These are phyloP conservation scores for Plasmodium relictum DNA, from an alignment of 169 alveolate genomes.

Conservation along the genomic window DNA sequence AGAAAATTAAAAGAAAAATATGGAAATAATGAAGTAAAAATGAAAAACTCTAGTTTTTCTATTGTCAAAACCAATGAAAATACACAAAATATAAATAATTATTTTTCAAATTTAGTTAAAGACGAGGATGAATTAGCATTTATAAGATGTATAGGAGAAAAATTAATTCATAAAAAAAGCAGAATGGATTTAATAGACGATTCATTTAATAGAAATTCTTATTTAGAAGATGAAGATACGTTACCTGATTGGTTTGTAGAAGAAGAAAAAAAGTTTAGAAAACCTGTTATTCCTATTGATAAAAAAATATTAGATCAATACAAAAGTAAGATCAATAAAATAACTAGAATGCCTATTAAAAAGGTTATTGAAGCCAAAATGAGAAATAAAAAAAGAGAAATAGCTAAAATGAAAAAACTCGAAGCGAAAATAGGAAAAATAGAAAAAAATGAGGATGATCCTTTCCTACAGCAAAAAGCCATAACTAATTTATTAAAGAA, in stretches of 20 bases:
- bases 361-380: slow-evolving; percentile 97
- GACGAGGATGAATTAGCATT: slow-evolving; percentile 82
- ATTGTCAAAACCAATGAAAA: slow-evolving; percentile 63
- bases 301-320: slow-evolving; percentile 95
- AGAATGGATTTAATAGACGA: slow-evolving; percentile 95
- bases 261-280: slow-evolving; percentile 95
- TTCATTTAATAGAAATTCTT: slow-evolving; percentile 96
- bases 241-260: slow-evolving; percentile 98
- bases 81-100: slow-evolving; percentile 38
- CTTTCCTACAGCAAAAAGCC: slow-evolving; percentile 91
- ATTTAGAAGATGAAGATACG: slow-evolving; percentile 89
- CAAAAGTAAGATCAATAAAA: slow-evolving; percentile 93
- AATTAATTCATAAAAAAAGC: slow-evolving; percentile 90
- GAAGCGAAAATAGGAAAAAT: slow-evolving; percentile 93
- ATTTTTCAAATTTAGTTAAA: slow-evolving; percentile 73
- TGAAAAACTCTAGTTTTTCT: slow-evolving; percentile 68
- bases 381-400: slow-evolving; percentile 94
- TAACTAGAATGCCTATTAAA: slow-evolving; percentile 96
- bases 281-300: slow-evolving; percentile 96
- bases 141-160: slow-evolving; percentile 80
- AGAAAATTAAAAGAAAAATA: slow-evolving; percentile 75
- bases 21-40: slow-evolving; percentile 63
- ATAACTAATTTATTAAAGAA: slow-evolving; percentile 88
- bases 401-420: slow-evolving; percentile 92
- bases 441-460: slow-evolving; percentile 92